Base-by-base conservation (phyloP, 2,329 filamentous ascomycete species). In the Exophiala bonariae region DNA sequence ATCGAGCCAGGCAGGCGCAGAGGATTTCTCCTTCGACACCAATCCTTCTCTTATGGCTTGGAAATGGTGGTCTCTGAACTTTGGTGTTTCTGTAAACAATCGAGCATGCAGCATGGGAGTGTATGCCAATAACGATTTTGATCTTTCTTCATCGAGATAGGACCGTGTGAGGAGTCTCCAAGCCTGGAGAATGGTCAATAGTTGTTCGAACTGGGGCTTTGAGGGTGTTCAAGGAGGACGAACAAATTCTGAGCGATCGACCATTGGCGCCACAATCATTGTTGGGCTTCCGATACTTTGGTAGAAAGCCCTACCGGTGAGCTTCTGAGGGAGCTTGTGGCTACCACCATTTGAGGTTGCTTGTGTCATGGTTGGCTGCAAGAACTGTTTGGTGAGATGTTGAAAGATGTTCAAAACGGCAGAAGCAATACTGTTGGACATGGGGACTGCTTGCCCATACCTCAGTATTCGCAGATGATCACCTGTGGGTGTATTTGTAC, bases 171-270 rank as follows among this genome's bases (percentile, higher is more conserved):
- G 84, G 78, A 96, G 85, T 60, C 93, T 87, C 93, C 93, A 99
- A 61, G 92, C 93, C 91, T 96, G 56, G 22, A 26, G 28, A 49
- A 50, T 11, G 46, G 54, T 54, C 39, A 41, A 40, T 52, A 54
- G 18, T 47, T 41, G 14, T 43, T 37, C 23, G 23, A 26, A 26
- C 6, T n/a, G 23, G 23, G 11, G 23, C 23, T 6, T 26, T 26
- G 6, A 11, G 6, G 23, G 23, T 26, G 11, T 26, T 6, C 6
- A 26, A 43, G 54, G 41, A 53, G 48, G 36, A 75, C 85, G 57
- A 75, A 96, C 91, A 74, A 97, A 96, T 74, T 99, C 93, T 23
- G 90, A 96, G 68, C 96, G 89, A 64, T 99, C 92, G 17, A 99
- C 93, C 93, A 99, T 99, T 28, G 93, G 93, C 26, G 93, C 93